Percentiles rank a stretch among this genome's conserved stretches.
These are phyloP conservation scores for Wickerhamiella sorbophila DNA, from an alignment of 805 yeast species.

Conservation along the genomic window DNA sequence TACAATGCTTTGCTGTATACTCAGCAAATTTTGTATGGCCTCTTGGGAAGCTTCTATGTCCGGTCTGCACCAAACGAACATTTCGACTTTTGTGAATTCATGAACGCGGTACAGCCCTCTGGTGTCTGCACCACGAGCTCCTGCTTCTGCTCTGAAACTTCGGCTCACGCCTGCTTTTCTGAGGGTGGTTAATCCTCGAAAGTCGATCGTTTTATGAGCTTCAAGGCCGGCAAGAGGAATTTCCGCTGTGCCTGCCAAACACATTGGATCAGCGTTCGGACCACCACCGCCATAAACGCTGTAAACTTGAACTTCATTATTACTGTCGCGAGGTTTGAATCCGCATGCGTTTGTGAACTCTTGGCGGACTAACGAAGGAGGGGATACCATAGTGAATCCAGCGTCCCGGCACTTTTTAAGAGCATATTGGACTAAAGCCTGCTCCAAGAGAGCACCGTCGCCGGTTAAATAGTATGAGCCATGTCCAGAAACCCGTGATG, in stretches of 20 bases:
- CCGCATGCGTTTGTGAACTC: conserved; percentile 84
- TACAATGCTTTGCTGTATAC: conserved; percentile 52
- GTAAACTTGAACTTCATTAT: conserved; percentile 76
- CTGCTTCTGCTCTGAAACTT: conserved; percentile 91
- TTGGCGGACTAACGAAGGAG: conserved; percentile 74
- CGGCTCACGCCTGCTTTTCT: conserved; percentile 51
- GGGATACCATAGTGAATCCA: conserved; percentile 60
- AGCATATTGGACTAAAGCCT: conserved; percentile 74
- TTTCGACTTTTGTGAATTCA: conserved; percentile 89
- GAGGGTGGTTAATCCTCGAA: conserved; percentile 15
- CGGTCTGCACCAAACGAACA: conserved; percentile 54
- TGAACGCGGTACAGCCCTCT: conserved; percentile 89
- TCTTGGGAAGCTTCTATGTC: conserved; percentile 21
- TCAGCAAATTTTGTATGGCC: conserved; percentile 36
- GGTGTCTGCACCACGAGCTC: conserved; percentile 87
- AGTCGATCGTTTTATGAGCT: conserved; percentile 34
- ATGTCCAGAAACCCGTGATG: conserved; percentile 63
- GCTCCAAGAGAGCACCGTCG: conserved; percentile 80
- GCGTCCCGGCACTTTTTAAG: conserved; percentile 45
- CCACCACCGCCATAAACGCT: conserved; percentile 32
- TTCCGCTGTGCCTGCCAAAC: conserved; percentile 90
- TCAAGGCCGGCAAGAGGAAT: conserved; percentile 79
- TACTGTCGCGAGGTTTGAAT: conserved; percentile 80
- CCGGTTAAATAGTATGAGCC: conserved; percentile 56
- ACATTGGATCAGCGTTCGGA: conserved; percentile 28